Evolutionary conservation across 2,329 filamentous ascomycete species (phyloP).

Genomic region (Colletotrichum scovillei): DNA sequence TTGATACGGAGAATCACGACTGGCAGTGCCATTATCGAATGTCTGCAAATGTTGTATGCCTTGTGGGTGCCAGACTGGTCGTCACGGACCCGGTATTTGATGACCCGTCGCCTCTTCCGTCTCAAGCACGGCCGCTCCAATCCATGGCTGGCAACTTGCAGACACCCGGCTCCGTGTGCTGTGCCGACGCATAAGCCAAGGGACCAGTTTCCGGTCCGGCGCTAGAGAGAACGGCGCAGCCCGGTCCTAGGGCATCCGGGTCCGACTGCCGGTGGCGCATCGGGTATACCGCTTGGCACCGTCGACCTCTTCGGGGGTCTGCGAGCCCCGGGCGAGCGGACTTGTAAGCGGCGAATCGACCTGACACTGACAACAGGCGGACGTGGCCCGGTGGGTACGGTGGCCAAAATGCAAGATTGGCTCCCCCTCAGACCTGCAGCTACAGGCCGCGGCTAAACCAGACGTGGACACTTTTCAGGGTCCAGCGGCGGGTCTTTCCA

Average conservation of each 20-base stretch:
- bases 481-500: conserved; percentile 25
- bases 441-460: neutral
- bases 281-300: neutral
- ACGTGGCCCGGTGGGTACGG: neutral
- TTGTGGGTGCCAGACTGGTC: neutral
- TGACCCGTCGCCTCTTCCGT: neutral
- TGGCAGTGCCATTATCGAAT: neutral
- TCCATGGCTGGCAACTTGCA: neutral
- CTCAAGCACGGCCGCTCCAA: neutral
- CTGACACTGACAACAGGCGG: neutral
- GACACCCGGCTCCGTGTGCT: neutral
- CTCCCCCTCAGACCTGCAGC: conserved; percentile 27
- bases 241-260: neutral
- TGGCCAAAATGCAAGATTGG: conserved; percentile 30
- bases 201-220: neutral
- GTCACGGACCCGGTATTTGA: neutral
- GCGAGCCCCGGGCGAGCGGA: conserved; percentile 9
- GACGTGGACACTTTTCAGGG: conserved; percentile 25
- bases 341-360: neutral
- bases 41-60: neutral
- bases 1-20: neutral
- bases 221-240: neutral
- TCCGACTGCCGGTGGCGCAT: neutral
- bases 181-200: neutral
- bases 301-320: neutral